Percentiles rank a stretch among this genome's conserved stretches.
Evolutionary conservation across 1,139 yeast species (phyloP).

Genomic region (Candida tetrigidarum): DNA sequence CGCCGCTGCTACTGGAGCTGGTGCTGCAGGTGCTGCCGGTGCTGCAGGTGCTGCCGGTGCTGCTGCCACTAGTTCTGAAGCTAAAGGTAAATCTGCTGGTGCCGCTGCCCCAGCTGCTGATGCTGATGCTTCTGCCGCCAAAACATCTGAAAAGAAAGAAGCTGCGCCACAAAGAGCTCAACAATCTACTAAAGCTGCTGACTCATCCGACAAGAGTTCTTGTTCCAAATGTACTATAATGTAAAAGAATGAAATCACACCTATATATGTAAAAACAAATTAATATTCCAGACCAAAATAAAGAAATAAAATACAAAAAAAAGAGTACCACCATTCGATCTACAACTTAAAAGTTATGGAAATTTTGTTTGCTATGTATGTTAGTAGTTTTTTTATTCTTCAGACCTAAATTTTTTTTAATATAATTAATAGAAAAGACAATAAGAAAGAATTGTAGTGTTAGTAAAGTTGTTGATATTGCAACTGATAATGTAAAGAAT

Average conservation of each 20-base stretch:
- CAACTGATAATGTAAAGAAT: neutral
- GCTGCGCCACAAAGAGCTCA: constrained; percentile 20
- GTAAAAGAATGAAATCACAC: constrained; percentile 18
- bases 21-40: no score
- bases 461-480: constrained; percentile 1
- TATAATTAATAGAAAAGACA: constrained; percentile 5
- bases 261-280: neutral
- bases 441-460: constrained; percentile 1
- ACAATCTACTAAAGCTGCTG: constrained; percentile 24
- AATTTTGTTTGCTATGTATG: no score
- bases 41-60: constrained; percentile 12
- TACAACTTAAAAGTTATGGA: neutral
- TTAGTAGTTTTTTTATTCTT: neutral
- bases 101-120: constrained; percentile 13
- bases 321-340: neutral
- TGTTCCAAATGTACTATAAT: constrained; percentile 34
- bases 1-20: constrained; percentile 7
- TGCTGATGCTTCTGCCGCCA: constrained; percentile 12
- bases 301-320: constrained; percentile 1
- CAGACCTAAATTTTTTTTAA: constrained; percentile 5
- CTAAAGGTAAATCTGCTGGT: no score
- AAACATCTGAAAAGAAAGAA: constrained; percentile 6
- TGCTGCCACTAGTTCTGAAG: constrained; percentile 9
- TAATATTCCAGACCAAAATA: constrained; percentile 1
- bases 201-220: constrained; percentile 26